Base-by-base conservation (phyloP, 805 yeast species). In the Dipodascus albidus region DNA sequence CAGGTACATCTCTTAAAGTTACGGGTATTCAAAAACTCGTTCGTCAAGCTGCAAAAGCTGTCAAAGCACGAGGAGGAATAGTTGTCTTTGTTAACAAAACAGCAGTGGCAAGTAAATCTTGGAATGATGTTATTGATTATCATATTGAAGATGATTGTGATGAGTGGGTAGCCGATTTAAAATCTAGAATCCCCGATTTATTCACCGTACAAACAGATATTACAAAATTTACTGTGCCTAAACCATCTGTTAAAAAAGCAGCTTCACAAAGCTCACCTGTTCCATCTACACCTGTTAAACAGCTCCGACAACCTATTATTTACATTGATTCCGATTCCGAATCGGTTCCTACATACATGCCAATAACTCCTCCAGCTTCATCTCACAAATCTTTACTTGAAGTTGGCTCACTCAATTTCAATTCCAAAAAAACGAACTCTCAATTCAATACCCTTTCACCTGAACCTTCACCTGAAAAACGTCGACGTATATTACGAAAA, bases 1-100 rank as follows among this genome's bases (percentile, higher is more conserved):
- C 87, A 77, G 99, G 99, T 0, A 93, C 99, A 0, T 87, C 96
- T 2, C 72, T 93, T 44, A 86, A 82, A 69, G 98, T 91, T 11
- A 86, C 83, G 59, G 99, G 99, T 0, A 90, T 93, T 49, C 85
- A 82, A 63, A 80, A 78, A 58, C 72, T 91, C 20, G 96, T 90
- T 1, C 78, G 79, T 57, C 75, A 76, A 21, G 66, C 87, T 57
- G 81, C 95, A 49, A 77, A 77, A 56, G 78, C 78, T 19, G 82
- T 90, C 19, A 95, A 85, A 63, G 83, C 79, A n/a, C 76, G 75
- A 38, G 87, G 85, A 20, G 99, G 98, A 0, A 70, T 77, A 27
- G 95, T 89, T 1, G 70, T 91, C 0, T 76, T 87, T 54, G 74
- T 91, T 31, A 91, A 91, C 71, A 81, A 80, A 54, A 83, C 87